phyloP scores from a whole-genome alignment of 1,284 basidiomycete species.

The Tranzscheliella williamsii region DNA sequence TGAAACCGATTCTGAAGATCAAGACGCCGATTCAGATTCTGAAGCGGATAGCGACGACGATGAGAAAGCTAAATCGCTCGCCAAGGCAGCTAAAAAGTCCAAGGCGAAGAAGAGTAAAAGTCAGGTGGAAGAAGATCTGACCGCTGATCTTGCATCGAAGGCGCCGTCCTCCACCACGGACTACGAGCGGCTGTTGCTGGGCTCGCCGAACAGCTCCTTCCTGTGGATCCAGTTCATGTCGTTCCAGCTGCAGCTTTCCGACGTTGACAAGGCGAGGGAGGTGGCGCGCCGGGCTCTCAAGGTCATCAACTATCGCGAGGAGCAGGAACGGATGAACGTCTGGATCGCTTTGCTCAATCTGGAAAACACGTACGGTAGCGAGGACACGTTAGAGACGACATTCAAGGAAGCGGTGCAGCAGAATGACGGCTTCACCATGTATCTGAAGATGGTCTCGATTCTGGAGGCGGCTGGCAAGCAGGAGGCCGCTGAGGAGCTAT shows the following conservation, averaged over 20 bases:
- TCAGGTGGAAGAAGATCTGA: conserved; percentile 47
- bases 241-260: conserved; percentile 91
- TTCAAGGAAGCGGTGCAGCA: conserved; percentile 88
- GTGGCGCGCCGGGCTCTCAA: conserved; percentile 81
- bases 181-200: conserved; percentile 89
- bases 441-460: conserved; percentile 81
- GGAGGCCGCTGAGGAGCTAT: conserved; percentile 45
- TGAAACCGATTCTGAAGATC: conserved; percentile 3
- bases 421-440: conserved; percentile 89
- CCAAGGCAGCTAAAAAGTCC: conserved; percentile 22
- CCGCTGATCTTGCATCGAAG: conserved; percentile 52
- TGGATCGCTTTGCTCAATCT: conserved; percentile 96
- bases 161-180: conserved; percentile 85
- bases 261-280: conserved; percentile 88
- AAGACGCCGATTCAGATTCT: conserved; percentile 14
- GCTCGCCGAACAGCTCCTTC: conserved; percentile 96
- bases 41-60: conserved; percentile 66
- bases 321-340: conserved; percentile 93
- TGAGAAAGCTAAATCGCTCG: conserved; percentile 6
- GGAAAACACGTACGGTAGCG: conserved; percentile 85
- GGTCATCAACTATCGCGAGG: conserved; percentile 92
- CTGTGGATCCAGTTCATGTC: conserved; percentile 99
- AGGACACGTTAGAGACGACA: conserved; percentile 72
- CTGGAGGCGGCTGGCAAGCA: conserved; percentile 79
- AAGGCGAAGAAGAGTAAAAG: not conserved